Percentiles rank a stretch among this genome's conserved stretches.
Evolutionary conservation across 2,329 filamentous ascomycete species (phyloP).

Genomic region (Sclerotinia trifoliorum): DNA sequence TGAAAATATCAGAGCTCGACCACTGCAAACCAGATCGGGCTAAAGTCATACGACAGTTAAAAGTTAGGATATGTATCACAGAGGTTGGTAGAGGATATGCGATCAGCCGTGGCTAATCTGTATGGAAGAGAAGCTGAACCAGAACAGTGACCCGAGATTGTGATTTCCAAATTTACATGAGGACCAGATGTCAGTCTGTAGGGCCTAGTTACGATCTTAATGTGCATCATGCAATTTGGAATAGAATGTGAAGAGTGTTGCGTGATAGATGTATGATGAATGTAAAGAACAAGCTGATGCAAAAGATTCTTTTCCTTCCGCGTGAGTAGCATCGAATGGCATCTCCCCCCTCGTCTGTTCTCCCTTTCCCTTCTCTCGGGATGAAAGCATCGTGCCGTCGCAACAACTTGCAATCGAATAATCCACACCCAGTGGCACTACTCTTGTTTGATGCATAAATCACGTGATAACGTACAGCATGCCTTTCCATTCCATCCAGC

Average conservation of each 20-base stretch:
- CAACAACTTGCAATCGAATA: not conserved
- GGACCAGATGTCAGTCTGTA: not conserved
- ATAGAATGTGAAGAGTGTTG: not conserved
- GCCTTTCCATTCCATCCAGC: slow-evolving; percentile 9
- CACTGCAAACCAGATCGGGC: not conserved
- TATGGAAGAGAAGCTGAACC: slow-evolving; percentile 1
- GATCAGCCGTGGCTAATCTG: slow-evolving; percentile 14
- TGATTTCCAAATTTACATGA: not conserved
- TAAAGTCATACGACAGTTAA: slow-evolving; percentile 1
- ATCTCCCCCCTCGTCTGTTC: not conserved
- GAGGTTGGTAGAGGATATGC: slow-evolving; percentile 15
- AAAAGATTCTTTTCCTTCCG: not conserved
- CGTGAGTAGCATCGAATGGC: not conserved
- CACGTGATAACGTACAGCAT: not conserved
- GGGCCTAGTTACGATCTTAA: not conserved
- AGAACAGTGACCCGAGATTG: slow-evolving; percentile 1
- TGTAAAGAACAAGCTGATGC: not conserved
- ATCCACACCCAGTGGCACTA: not conserved
- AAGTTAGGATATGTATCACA: not conserved
- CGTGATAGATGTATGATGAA: not conserved
- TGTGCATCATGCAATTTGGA: not conserved
- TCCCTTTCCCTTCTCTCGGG: no score
- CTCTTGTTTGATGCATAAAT: not conserved
- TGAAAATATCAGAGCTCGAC: not conserved
- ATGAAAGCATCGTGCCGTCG: not conserved